Evolutionary conservation across 352 stramenopile genomes (phyloP), one percentile per base, ranked within the genome.

Genomic region (Pythium volutum): DNA sequence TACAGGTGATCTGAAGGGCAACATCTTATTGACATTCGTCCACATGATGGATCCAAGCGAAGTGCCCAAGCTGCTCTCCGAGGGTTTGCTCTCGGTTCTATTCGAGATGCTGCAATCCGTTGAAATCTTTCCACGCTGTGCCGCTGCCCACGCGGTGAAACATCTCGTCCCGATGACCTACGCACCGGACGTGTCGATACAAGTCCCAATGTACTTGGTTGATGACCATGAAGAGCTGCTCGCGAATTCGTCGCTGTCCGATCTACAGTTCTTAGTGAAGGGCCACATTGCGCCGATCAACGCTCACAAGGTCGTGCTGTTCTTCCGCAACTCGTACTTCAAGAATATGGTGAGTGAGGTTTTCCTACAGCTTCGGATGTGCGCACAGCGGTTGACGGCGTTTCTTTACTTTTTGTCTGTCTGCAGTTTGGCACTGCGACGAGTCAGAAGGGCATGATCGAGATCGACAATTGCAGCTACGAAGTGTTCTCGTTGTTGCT

Each of bases 291-390:
- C 81, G 3, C 84, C 81, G 18, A 96, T 96, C 63, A 93, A 92
- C 53, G 87, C 87, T 10, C 85, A 96, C 71, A 93, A 93, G 56
- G 87, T 96, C 22, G 87, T 96, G 25, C 73, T 96, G 11, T 94
- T 93, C 62, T 93, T 96, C 64, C 84, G 86, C 33, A 96, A 96
- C 61, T 88, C 87, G 61, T 96, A 94, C 69, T 96, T 96, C 79
- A 96, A 96, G 77, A 90, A 90, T 69, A 87, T 94, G 83, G 87
- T 96, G 79, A 81, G 77, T 91, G 71, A 89, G 79, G 87, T 67
- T 36, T 53, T 53, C 26, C 7, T 27, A 27, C 15, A 48, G n/a
- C 22, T 27, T 20, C 15, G 11, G 22, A 15, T 27, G 18, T 48
- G 20, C 8, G 22, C n/a, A n/a, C 42, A 27, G n/a, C 9, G n/a